phyloP scores from a whole-genome alignment of 176 grass and related monocot species.

The Eragrostis nindensis region DNA sequence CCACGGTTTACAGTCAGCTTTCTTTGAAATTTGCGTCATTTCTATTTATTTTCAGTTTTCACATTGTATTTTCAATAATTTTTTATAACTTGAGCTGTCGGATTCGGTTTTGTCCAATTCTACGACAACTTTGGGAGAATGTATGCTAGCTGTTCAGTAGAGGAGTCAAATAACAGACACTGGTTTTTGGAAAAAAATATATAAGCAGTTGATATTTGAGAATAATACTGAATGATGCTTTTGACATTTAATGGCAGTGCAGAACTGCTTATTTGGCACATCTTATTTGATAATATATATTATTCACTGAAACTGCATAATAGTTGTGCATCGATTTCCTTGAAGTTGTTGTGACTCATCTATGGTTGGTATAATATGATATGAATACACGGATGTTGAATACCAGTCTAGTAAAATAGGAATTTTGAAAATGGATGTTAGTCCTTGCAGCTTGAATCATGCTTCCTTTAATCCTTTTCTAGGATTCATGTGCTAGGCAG shows the following conservation, averaged over 20 bases:
- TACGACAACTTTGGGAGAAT: background rate
- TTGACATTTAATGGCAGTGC: constrained; percentile 4
- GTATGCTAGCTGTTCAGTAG: background rate
- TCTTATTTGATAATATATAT: constrained; percentile 25
- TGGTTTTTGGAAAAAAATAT: background rate
- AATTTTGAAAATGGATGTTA: constrained; percentile 19
- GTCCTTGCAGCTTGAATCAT: constrained; percentile 10
- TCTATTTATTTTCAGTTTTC: background rate
- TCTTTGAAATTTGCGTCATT: background rate
- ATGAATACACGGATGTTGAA: background rate
- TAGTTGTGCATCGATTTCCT: background rate
- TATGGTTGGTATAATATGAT: background rate
- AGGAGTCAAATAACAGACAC: background rate
- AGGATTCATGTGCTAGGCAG: background rate
- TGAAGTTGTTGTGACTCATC: background rate
- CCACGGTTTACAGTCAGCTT: background rate
- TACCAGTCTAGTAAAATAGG: background rate
- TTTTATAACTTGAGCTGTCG: background rate
- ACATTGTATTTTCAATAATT: background rate
- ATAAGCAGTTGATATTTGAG: background rate
- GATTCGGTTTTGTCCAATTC: background rate
- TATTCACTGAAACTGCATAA: background rate
- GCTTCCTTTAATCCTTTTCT: background rate
- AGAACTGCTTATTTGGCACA: background rate
- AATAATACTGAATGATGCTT: constrained; percentile 33